Evolutionary conservation across 2,329 filamentous ascomycete genomes (phyloP).

Genomic region (Tolypocladium endophyticum): DNA sequence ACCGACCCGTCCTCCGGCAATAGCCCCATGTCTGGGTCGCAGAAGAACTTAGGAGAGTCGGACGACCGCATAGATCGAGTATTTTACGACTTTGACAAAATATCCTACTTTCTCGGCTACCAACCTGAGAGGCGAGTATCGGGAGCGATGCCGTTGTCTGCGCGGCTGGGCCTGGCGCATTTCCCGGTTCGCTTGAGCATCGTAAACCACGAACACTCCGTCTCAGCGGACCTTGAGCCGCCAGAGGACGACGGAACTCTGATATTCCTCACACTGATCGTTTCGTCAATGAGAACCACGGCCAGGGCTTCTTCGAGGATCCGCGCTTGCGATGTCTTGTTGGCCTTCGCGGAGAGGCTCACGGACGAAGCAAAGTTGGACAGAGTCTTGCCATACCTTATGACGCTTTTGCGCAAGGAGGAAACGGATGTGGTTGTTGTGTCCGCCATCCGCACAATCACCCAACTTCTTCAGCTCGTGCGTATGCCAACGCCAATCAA

Average conservation of each 20-base stretch:
- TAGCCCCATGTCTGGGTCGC: slow-evolving; percentile 54
- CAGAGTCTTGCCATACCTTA: slow-evolving; percentile 80
- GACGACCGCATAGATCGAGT: slow-evolving; percentile 92
- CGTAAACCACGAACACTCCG: slow-evolving; percentile 69
- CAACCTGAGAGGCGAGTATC: slow-evolving; percentile 35
- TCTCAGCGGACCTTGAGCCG: slow-evolving; percentile 48
- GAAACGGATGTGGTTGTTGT: slow-evolving; percentile 76
- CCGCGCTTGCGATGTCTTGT: slow-evolving; percentile 78
- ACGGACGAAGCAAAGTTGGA: slow-evolving; percentile 96
- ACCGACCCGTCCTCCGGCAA: slow-evolving; percentile 81
- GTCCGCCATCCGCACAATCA: slow-evolving; percentile 74
- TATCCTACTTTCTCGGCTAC: slow-evolving; percentile 85
- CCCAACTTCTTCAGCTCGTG: slow-evolving; percentile 79
- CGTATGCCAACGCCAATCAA: slow-evolving; percentile 75
- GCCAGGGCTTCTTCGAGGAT: slow-evolving; percentile 79
- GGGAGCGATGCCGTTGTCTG: slow-evolving; percentile 13
- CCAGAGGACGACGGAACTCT: slow-evolving; percentile 79
- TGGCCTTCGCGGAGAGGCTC: slow-evolving; percentile 83
- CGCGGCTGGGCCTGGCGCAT: slow-evolving; percentile 45
- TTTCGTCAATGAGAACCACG: slow-evolving; percentile 80
- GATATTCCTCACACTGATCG: slow-evolving; percentile 82
- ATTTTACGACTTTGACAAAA: slow-evolving; percentile 94
- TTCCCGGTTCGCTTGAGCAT: slow-evolving; percentile 81
- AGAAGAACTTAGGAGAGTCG: slow-evolving; percentile 68
- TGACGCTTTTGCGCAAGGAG: slow-evolving; percentile 66